Evolutionary conservation across 495 filamentous ascomycete species (phyloP).

Genomic region (Podospora anserina): DNA sequence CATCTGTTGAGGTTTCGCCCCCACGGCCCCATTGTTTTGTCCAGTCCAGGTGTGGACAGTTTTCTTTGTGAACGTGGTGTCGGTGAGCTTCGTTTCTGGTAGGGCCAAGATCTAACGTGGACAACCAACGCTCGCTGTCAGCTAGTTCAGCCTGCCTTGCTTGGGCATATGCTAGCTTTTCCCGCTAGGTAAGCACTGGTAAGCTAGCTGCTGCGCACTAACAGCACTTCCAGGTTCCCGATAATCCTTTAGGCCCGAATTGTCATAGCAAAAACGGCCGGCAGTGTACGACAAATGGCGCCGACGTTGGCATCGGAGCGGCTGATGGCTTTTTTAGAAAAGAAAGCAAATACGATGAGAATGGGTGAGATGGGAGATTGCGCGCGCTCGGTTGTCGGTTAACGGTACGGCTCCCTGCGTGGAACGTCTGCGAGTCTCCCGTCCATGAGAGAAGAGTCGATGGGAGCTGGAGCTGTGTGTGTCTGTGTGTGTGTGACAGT

Average conservation of each 20-base stretch:
- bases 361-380: background rate
- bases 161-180: background rate
- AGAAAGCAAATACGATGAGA: too few relatives aligned
- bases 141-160: background rate
- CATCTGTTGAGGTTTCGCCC: background rate
- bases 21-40: background rate
- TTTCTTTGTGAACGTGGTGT: background rate
- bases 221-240: too few relatives aligned
- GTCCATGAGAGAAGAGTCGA: too few relatives aligned
- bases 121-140: background rate
- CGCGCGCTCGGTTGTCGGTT: conserved; percentile 5
- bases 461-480: background rate
- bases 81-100: background rate
- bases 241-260: too few relatives aligned
- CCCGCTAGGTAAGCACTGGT: background rate
- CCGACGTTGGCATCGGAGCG: background rate
- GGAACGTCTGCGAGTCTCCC: background rate
- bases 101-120: background rate
- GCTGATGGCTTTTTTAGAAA: background rate
- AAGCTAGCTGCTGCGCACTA: background rate
- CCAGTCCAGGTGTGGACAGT: too few relatives aligned
- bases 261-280: too few relatives aligned
- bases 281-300: background rate
- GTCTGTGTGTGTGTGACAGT: background rate
- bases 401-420: conserved; percentile 5